phyloP scores from a whole-genome alignment of 345 rosid species.

The Aegle marmelos region DNA sequence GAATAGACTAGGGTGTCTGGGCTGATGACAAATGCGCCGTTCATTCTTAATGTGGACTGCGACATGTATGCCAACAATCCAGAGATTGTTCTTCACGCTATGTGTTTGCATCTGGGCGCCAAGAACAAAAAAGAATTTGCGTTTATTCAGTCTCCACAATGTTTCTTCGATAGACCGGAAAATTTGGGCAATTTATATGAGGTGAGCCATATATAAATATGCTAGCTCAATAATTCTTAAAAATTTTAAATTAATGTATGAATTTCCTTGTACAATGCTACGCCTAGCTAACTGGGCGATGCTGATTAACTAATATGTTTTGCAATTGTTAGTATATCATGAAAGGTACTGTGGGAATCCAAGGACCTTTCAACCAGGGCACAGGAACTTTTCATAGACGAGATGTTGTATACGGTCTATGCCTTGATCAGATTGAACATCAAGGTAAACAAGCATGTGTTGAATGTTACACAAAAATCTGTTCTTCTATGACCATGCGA shows the following conservation, averaged over 20 bases:
- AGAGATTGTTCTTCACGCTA: constrained; percentile 41
- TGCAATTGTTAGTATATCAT: constrained; percentile 20
- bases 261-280: neutral
- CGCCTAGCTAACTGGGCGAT: neutral
- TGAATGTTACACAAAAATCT: no score
- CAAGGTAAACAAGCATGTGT: constrained; percentile 3
- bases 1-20: constrained; percentile 65
- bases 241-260: neutral
- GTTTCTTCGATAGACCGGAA: constrained; percentile 33
- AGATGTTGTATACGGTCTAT: constrained; percentile 54
- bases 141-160: constrained; percentile 59
- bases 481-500: no score
- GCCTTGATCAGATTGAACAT: constrained; percentile 24
- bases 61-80: constrained; percentile 68
- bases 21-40: constrained; percentile 70
- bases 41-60: constrained; percentile 79
- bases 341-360: constrained; percentile 48
- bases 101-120: constrained; percentile 41
- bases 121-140: constrained; percentile 22
- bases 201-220: constrained; percentile 7
- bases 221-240: neutral
- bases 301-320: neutral
- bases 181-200: constrained; percentile 21
- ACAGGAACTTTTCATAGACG: constrained; percentile 63
- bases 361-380: constrained; percentile 48